Percentiles rank a stretch among this genome's conserved stretches.
Evolutionary conservation across 768 basidiomycete species (phyloP).

Genomic region (Rhodosporidiobolus sp.): DNA sequence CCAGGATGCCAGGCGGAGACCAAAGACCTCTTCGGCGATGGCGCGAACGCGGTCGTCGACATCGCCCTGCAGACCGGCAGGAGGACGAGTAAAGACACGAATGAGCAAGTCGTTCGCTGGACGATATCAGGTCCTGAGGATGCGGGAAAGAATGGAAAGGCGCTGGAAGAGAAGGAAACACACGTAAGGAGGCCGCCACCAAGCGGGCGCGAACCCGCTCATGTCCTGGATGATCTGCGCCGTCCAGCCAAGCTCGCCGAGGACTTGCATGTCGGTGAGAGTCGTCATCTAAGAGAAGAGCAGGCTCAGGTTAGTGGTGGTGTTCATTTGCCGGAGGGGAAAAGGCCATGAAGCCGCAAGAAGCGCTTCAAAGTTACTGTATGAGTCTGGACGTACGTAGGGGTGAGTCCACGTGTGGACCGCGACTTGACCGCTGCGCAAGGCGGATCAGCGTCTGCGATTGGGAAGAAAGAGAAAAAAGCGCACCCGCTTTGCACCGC

Average conservation of each 20-base stretch:
- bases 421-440: slow-evolving; percentile 46
- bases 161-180: slow-evolving; percentile 51
- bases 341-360: background rate
- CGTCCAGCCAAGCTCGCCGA: slow-evolving; percentile 79
- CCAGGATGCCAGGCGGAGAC: slow-evolving; percentile 61
- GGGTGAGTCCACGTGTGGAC: slow-evolving; percentile 67
- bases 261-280: slow-evolving; percentile 62
- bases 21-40: slow-evolving; percentile 83
- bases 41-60: slow-evolving; percentile 76
- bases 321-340: too few relatives aligned
- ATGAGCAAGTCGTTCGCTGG: background rate
- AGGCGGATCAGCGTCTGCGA: too few relatives aligned
- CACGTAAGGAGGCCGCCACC: slow-evolving; percentile 79
- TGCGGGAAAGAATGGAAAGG: background rate
- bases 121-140: slow-evolving; percentile 18
- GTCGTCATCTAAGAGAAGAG: slow-evolving; percentile 63
- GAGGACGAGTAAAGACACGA: background rate
- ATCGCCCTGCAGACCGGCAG: slow-evolving; percentile 52
- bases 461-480: too few relatives aligned
- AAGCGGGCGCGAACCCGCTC: slow-evolving; percentile 65
- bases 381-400: background rate
- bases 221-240: slow-evolving; percentile 73
- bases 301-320: too few relatives aligned
- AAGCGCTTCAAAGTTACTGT: too few relatives aligned
- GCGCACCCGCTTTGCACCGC: slow-evolving; percentile 52